Conservation (phyloP, 306 rosid genomes). For the Dryas octopetala region DNA sequence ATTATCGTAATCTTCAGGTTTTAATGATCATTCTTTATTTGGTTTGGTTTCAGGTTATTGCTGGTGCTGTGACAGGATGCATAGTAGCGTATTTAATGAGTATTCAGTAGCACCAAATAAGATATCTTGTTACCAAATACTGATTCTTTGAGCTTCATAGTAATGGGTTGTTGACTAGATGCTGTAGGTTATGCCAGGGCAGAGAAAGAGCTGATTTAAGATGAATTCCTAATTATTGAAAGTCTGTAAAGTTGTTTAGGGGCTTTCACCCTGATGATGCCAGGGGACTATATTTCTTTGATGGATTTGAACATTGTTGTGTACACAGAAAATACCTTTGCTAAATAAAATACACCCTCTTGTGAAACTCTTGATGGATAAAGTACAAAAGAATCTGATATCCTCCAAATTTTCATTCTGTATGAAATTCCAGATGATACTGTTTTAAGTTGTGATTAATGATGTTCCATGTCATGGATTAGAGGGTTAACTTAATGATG, state of each 20-base stretch:
- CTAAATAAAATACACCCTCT: slow-evolving; percentile 8
- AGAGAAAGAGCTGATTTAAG: slow-evolving; percentile 7
- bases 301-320: not conserved
- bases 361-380: not conserved
- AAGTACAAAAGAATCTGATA: not conserved
- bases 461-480: no score
- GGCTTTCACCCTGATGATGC: not conserved
- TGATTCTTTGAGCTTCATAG: slow-evolving; percentile 20
- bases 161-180: slow-evolving; percentile 12
- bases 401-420: not conserved
- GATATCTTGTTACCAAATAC: slow-evolving; percentile 15
- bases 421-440: not conserved
- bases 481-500: not conserved
- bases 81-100: slow-evolving; percentile 57
- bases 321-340: not conserved
- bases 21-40: not conserved
- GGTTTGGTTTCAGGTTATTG: slow-evolving; percentile 56
- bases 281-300: not conserved
- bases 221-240: slow-evolving; percentile 12
- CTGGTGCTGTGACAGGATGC: slow-evolving; percentile 83
- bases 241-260: slow-evolving; percentile 26
- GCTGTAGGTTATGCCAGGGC: slow-evolving; percentile 12
- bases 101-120: slow-evolving; percentile 24
- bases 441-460: not conserved
- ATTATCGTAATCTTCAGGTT: not conserved